Evolutionary conservation across 2,329 filamentous ascomycete species (phyloP).

Genomic region (Cryphonectria radicalis): DNA sequence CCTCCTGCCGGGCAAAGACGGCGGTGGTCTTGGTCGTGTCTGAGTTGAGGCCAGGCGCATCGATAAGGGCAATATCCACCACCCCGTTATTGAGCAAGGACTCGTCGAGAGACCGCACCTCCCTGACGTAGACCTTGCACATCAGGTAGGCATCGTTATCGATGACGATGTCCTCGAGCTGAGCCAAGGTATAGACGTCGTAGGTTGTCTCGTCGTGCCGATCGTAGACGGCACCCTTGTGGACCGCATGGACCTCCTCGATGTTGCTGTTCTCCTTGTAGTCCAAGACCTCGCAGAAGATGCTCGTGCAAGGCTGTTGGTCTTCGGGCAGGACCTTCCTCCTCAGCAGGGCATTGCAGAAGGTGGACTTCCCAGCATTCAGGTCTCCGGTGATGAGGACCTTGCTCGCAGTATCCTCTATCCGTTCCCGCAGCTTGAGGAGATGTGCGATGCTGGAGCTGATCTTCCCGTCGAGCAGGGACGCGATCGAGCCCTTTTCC

Average conservation of each 20-base stretch:
- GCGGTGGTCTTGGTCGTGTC: slow-evolving; percentile 97
- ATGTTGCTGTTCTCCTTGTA: slow-evolving; percentile 86
- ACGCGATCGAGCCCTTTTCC: slow-evolving; percentile 88
- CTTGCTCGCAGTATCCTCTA: slow-evolving; percentile 97
- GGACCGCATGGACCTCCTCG: slow-evolving; percentile 95
- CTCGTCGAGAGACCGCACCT: slow-evolving; percentile 86
- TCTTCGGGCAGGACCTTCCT: slow-evolving; percentile 94
- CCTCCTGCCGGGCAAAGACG: slow-evolving; percentile 94
- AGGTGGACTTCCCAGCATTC: slow-evolving; percentile 97
- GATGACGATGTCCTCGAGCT: slow-evolving; percentile 86
- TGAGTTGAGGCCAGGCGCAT: slow-evolving; percentile 92
- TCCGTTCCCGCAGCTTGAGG: slow-evolving; percentile 82
- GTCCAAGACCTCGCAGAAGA: slow-evolving; percentile 97
- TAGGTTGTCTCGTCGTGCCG: slow-evolving; percentile 94
- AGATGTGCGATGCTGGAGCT: slow-evolving; percentile 92
- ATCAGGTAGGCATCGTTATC: slow-evolving; percentile 89
- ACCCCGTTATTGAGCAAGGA: slow-evolving; percentile 96
- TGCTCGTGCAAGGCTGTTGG: slow-evolving; percentile 96
- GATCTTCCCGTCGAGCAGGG: slow-evolving; percentile 91
- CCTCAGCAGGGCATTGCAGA: slow-evolving; percentile 94
- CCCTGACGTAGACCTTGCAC: slow-evolving; percentile 96
- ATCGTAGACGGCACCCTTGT: slow-evolving; percentile 78
- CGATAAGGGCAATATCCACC: slow-evolving; percentile 96
- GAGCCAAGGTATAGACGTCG: slow-evolving; percentile 76
- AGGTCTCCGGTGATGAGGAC: slow-evolving; percentile 94